Conservation (phyloP, 2,329 filamentous ascomycete species). For the Apiospora koreana region DNA sequence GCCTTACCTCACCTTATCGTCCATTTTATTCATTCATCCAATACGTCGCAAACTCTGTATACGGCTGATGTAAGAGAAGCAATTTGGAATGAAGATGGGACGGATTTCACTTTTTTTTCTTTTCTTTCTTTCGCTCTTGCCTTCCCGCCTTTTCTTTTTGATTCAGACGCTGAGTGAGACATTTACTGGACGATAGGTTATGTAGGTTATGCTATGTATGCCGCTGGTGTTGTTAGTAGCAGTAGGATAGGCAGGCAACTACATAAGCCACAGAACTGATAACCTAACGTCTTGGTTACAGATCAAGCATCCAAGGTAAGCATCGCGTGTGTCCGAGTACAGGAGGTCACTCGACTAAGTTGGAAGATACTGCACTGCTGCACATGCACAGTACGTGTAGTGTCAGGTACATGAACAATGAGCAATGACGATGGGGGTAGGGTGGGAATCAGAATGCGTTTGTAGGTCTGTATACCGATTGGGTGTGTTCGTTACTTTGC, state of each 20-base stretch:
- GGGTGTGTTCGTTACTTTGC: not conserved
- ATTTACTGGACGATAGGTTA: not conserved
- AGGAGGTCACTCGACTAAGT: not conserved
- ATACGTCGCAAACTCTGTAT: not conserved
- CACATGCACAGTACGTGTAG: not conserved
- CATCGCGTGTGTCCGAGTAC: not conserved
- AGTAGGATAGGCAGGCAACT: not conserved
- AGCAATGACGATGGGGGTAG: not conserved
- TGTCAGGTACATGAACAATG: not conserved
- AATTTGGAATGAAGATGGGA: conserved; percentile 3
- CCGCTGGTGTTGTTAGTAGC: not conserved
- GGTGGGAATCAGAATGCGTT: not conserved
- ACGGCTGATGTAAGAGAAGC: not conserved
- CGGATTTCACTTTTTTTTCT: not conserved
- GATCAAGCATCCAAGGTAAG: not conserved
- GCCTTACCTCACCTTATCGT: not conserved
- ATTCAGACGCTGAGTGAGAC: conserved; percentile 8
- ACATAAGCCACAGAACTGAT: conserved; percentile 11
- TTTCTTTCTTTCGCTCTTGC: not conserved
- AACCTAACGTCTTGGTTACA: not conserved
- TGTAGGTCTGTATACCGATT: conserved; percentile 1
- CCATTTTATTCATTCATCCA: not conserved
- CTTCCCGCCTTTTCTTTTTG: not conserved
- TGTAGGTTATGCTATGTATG: too few species aligned
- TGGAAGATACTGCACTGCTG: not conserved